Conservation (phyloP, 106 monocot species). For the Hemerocallis citrina region DNA sequence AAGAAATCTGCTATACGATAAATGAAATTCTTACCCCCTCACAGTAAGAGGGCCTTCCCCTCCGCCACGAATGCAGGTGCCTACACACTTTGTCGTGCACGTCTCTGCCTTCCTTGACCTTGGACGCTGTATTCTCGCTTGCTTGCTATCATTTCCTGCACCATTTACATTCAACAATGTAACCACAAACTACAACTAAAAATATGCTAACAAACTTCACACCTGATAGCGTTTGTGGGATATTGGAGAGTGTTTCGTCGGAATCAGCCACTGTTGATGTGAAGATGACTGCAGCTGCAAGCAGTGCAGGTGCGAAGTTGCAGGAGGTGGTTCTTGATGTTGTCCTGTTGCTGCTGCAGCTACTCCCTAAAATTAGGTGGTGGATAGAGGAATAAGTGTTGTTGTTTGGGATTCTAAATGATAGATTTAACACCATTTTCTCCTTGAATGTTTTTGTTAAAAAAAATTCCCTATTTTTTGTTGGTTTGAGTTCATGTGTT, state of each 20-base stretch:
- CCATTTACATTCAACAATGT: background rate
- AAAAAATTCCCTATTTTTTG: too few species aligned
- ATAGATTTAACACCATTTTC: constrained; percentile 5
- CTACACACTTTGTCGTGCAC: constrained; percentile 75
- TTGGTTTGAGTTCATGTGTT: too few species aligned
- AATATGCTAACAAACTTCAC: constrained; percentile 7
- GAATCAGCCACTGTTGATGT: constrained; percentile 24
- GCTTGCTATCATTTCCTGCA: constrained; percentile 43
- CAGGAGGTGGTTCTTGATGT: background rate
- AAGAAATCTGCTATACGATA: too few species aligned
- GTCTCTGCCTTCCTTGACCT: constrained; percentile 65
- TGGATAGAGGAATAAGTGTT: background rate
- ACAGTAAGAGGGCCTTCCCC: constrained; percentile 72
- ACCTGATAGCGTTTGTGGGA: constrained; percentile 84
- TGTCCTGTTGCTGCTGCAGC: background rate
- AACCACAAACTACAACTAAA: background rate
- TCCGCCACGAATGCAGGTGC: constrained; percentile 80
- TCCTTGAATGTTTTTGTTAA: too few species aligned
- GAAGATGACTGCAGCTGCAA: constrained; percentile 47
- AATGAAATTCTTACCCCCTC: constrained; percentile 46
- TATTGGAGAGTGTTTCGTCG: constrained; percentile 46
- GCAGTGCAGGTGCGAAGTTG: constrained; percentile 24
- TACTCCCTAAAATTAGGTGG: background rate
- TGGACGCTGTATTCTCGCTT: constrained; percentile 63
- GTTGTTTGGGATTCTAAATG: background rate